Percentiles rank a stretch among this genome's conserved stretches.
Evolutionary conservation across 495 filamentous ascomycete species (phyloP).

Genomic region (Aeminium ludgeri): DNA sequence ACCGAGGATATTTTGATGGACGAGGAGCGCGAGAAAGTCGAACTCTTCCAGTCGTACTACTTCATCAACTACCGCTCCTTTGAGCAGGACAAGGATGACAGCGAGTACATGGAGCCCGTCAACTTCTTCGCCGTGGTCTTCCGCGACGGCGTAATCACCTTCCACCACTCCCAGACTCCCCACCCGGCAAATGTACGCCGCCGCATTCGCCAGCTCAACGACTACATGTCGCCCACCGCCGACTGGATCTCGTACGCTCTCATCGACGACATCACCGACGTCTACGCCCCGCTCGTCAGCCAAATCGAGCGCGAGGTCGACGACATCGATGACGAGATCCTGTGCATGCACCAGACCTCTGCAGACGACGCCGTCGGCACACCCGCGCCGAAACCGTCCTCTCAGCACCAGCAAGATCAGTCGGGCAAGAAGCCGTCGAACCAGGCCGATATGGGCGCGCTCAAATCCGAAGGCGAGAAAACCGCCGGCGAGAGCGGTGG

Average conservation of each 20-base stretch:
- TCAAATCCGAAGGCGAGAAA: slow-evolving; percentile 23
- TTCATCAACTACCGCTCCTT: slow-evolving; percentile 97
- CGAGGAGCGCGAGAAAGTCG: slow-evolving; percentile 92
- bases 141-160: slow-evolving; percentile 83
- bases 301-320: slow-evolving; percentile 40
- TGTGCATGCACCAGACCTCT: slow-evolving; percentile 49
- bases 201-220: slow-evolving; percentile 79
- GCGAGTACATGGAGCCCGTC: slow-evolving; percentile 81
- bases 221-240: slow-evolving; percentile 80
- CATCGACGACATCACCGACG: slow-evolving; percentile 96
- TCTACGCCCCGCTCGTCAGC: slow-evolving; percentile 79
- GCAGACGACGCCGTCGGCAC: slow-evolving; percentile 22
- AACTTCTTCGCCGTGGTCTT: slow-evolving; percentile 98
- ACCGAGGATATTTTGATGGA: slow-evolving; percentile 95
- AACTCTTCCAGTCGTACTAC: slow-evolving; percentile 92
- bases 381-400: no score
- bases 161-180: slow-evolving; percentile 85
- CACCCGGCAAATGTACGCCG: slow-evolving; percentile 91
- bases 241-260: slow-evolving; percentile 98
- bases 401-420: slow-evolving; percentile 6
- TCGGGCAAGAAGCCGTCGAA: slow-evolving; percentile 12
- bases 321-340: slow-evolving; percentile 28
- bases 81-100: slow-evolving; percentile 75
- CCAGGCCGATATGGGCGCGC: slow-evolving; percentile 19
- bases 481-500: slow-evolving; percentile 40